Conservation (phyloP, 108 stramenopile species). For the Nitzschia sp. region DNA sequence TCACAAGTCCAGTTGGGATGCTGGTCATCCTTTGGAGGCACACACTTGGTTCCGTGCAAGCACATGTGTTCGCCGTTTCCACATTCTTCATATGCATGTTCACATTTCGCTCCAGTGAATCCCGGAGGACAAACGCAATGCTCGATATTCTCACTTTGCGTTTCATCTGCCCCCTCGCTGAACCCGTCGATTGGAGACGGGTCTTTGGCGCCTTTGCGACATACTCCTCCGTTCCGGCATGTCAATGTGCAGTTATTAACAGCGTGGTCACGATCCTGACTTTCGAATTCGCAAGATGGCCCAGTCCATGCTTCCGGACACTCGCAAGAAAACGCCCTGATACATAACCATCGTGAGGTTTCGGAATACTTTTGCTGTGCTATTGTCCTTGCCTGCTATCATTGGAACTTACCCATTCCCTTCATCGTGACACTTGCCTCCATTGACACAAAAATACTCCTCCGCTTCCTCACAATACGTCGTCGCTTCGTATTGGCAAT, state of each 20-base stretch:
- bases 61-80: conserved; percentile 44
- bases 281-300: conserved; percentile 35
- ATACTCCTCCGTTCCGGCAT: conserved; percentile 38
- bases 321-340: conserved; percentile 23
- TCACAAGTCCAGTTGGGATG: conserved; percentile 35
- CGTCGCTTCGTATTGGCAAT: conserved; percentile 26
- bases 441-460: conserved; percentile 29
- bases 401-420: conserved; percentile 24
- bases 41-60: conserved; percentile 47
- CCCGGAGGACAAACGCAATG: conserved; percentile 54
- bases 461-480: conserved; percentile 15
- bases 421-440: conserved; percentile 19
- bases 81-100: conserved; percentile 42
- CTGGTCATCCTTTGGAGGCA: conserved; percentile 2
- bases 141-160: conserved; percentile 32
- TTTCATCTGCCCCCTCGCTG: not conserved
- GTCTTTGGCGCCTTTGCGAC: conserved; percentile 17
- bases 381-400: too few species aligned
- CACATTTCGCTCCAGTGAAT: conserved; percentile 41
- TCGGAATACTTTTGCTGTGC: too few species aligned
- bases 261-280: not conserved
- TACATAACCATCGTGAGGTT: too few species aligned
- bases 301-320: conserved; percentile 41
- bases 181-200: not conserved
- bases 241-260: conserved; percentile 20